Conservation (phyloP, 2,329 filamentous ascomycete species). For the Orbilia quercus region DNA sequence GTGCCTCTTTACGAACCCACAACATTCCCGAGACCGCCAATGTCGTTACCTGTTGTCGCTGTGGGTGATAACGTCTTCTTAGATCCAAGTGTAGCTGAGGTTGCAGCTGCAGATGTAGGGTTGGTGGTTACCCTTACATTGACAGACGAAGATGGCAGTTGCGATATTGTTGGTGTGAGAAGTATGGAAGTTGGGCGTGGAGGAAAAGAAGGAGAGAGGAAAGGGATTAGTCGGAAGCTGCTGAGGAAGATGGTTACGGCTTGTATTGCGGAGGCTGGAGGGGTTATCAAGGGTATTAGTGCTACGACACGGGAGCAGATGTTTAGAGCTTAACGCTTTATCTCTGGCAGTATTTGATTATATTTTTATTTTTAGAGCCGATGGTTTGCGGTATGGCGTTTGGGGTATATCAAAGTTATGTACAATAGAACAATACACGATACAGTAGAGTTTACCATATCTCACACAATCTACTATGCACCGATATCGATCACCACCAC, state of each 20-base stretch:
- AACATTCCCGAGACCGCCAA: conserved; percentile 73
- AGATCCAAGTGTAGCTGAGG: conserved; percentile 89
- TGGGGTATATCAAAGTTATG: conserved; percentile 54
- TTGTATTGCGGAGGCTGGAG: conserved; percentile 36
- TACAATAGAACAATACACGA: conserved; percentile 52
- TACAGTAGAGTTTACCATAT: conserved; percentile 37
- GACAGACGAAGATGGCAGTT: conserved; percentile 31
- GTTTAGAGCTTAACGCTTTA: conserved; percentile 50
- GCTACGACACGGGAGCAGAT: conserved; percentile 43
- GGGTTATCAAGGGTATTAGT: conserved; percentile 39
- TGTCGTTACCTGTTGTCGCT: conserved; percentile 89
- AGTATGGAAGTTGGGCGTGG: conserved; percentile 54
- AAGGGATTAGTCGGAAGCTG: conserved; percentile 45
- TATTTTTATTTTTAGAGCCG: not conserved
- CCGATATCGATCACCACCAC: conserved; percentile 32
- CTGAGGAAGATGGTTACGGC: conserved; percentile 42
- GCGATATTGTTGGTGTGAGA: conserved; percentile 49
- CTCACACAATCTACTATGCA: not conserved
- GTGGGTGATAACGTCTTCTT: conserved; percentile 91
- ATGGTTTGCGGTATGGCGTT: conserved; percentile 51
- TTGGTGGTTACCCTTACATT: conserved; percentile 81
- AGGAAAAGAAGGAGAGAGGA: conserved; percentile 46
- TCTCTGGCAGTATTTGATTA: not conserved
- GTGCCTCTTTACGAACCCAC: conserved; percentile 74
- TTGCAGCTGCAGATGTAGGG: conserved; percentile 89